Conservation (phyloP, 2,329 filamentous ascomycete genomes). For the Calonectria hawksworthii region DNA sequence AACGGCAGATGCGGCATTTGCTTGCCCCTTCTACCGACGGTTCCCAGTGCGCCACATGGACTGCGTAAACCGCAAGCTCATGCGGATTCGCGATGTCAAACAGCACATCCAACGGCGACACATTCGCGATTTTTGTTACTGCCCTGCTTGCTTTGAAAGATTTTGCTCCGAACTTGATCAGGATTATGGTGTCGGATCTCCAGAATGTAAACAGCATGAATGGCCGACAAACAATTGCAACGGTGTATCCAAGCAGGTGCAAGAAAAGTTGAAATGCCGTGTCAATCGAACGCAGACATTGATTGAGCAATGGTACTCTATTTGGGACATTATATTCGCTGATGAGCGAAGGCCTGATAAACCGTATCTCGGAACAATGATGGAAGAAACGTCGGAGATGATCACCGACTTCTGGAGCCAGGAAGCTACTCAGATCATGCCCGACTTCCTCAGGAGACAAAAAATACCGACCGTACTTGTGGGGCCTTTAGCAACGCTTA, state of each 20-base stretch:
- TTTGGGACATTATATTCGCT: background rate
- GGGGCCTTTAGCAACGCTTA: accelerated
- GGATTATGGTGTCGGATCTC: background rate
- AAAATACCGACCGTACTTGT: background rate
- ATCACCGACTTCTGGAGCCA: background rate
- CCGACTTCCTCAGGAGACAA: background rate
- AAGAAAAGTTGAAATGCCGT: background rate
- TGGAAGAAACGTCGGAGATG: background rate
- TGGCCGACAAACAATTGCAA: background rate
- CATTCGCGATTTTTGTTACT: background rate
- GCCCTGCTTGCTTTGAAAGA: background rate
- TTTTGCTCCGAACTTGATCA: background rate
- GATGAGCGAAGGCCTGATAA: background rate
- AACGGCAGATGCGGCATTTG: background rate
- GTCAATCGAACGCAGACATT: background rate
- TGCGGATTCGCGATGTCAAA: background rate
- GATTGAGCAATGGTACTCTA: background rate
- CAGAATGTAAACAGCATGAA: background rate
- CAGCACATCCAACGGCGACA: background rate
- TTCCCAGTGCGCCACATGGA: background rate
- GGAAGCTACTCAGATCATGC: background rate
- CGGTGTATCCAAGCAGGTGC: background rate
- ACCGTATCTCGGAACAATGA: background rate
- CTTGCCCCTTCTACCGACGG: background rate
- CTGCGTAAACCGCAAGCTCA: background rate